Evolutionary conservation across 306 rosid species (phyloP), one percentile per base, ranked within the genome.

Genomic region (Medicago lupulina): DNA sequence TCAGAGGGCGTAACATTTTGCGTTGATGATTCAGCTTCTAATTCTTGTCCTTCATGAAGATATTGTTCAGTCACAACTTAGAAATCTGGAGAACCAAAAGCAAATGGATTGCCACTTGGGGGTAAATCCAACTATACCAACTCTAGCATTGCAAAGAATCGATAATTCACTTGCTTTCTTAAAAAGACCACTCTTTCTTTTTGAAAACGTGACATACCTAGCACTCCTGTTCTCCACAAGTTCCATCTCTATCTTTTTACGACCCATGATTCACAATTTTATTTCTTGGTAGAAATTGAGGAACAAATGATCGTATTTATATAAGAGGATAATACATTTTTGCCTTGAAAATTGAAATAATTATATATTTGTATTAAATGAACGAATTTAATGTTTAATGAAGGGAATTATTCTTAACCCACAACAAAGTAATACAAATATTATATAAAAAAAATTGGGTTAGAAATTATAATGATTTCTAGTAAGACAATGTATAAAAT

Each of bases 11-110:
- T 4, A 21, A 4, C 36, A 10, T 4, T 11, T 49, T 49, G 55
- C 0, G 6, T n/a, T 14, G 55, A 49, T 49, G 55, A 49, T n/a
- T 2, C 55, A 1, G 9, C 55, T 34, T 34, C 7, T 34, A 34
- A 34, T 34, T 34, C 38, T 49, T 57, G 15, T 16, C 7, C 14
- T 63, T 17, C 47, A 63, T 63, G 10, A 36, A 63, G 47, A 6
- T 15, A 63, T 28, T 63, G 8, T n/a, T 63, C 7, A 36, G 14
- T 8, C 21, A 63, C 69, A 63, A 0, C 69, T 14, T 63, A 13
- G 16, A 36, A 34, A 28, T 12, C 8, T 63, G 69, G 69, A n/a
- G 46, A 63, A n/a, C 47, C 69, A 63, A 63, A 39, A 36, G 47
- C 13, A 39, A 63, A 63, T n/a, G 47, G 47, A 0, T 9, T n/a